Evolutionary conservation across 441 rosid genomes (phyloP).

Genomic region (Manihot esculenta): DNA sequence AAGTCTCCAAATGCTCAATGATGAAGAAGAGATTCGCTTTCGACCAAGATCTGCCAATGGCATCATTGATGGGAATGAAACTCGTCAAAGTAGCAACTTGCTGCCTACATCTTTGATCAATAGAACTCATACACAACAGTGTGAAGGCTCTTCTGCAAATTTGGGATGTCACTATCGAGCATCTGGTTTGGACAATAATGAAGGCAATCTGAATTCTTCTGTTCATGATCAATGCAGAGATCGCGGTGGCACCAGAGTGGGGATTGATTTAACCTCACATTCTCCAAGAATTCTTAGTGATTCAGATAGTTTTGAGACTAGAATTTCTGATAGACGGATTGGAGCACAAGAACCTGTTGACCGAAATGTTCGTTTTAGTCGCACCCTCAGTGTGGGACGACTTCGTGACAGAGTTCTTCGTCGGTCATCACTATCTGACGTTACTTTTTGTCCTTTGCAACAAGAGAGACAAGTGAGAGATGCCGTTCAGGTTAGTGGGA

Average conservation of each 20-base stretch:
- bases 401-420: constrained; percentile 97
- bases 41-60: constrained; percentile 36
- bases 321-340: constrained; percentile 55
- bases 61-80: constrained; percentile 33
- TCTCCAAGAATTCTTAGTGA: constrained; percentile 42
- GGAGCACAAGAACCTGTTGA: constrained; percentile 72
- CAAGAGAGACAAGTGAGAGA: constrained; percentile 55
- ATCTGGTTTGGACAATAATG: constrained; percentile 26
- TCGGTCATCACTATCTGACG: constrained; percentile 69
- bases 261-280: constrained; percentile 37
- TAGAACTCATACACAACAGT: constrained; percentile 10
- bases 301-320: constrained; percentile 43
- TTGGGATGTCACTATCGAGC: constrained; percentile 18
- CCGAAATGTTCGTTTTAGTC: constrained; percentile 78
- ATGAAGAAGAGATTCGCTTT: constrained; percentile 37
- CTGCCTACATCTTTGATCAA: constrained; percentile 10
- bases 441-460: constrained; percentile 51
- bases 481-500: constrained; percentile 37
- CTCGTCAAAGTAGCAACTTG: constrained; percentile 29
- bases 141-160: constrained; percentile 25
- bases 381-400: constrained; percentile 96
- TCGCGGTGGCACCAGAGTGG: constrained; percentile 32
- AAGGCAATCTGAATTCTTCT: constrained; percentile 28
- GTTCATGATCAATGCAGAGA: constrained; percentile 35
- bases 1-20: constrained; percentile 35